Evolutionary conservation across 2,329 filamentous ascomycete species (phyloP).

Genomic region (Epichloe gansuensis): DNA sequence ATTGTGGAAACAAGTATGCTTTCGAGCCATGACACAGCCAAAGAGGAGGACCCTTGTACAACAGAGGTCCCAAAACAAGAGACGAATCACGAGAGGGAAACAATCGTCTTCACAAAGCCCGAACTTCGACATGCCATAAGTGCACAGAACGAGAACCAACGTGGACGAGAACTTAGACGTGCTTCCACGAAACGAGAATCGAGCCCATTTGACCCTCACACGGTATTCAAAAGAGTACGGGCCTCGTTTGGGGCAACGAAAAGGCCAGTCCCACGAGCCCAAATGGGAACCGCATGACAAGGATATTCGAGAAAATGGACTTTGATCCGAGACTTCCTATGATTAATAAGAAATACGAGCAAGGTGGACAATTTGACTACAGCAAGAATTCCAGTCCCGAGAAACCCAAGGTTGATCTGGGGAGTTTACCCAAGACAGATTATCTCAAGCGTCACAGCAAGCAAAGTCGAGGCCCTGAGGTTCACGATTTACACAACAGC

Average conservation of each 20-base stretch:
- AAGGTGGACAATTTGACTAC: slow-evolving; percentile 41
- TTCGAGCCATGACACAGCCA: slow-evolving; percentile 4
- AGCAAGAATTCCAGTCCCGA: slow-evolving; percentile 20
- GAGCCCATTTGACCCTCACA: slow-evolving; percentile 46
- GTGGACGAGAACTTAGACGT: slow-evolving; percentile 19
- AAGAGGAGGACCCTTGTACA: slow-evolving; percentile 9
- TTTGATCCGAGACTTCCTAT: slow-evolving; percentile 40
- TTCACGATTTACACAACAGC: slow-evolving; percentile 10
- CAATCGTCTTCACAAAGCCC: slow-evolving; percentile 42
- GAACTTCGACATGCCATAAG: slow-evolving; percentile 47
- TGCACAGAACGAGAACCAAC: slow-evolving; percentile 30
- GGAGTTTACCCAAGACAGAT: slow-evolving; percentile 31
- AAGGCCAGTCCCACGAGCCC: slow-evolving; percentile 12
- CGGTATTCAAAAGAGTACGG: slow-evolving; percentile 45
- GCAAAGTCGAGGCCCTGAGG: slow-evolving; percentile 23
- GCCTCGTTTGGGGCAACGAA: slow-evolving; percentile 28
- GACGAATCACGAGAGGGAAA: slow-evolving; percentile 13
- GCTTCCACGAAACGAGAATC: slow-evolving; percentile 35
- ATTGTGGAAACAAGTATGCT: slow-evolving; percentile 1
- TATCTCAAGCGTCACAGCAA: slow-evolving; percentile 37
- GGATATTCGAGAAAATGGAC: slow-evolving; percentile 41
- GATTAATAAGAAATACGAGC: slow-evolving; percentile 47
- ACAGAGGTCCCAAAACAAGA: slow-evolving; percentile 9
- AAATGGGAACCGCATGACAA: slow-evolving; percentile 25
- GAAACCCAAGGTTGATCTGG: slow-evolving; percentile 17